Evolutionary conservation across 495 filamentous ascomycete genomes (phyloP).

Genomic region (Darksidea phi): DNA sequence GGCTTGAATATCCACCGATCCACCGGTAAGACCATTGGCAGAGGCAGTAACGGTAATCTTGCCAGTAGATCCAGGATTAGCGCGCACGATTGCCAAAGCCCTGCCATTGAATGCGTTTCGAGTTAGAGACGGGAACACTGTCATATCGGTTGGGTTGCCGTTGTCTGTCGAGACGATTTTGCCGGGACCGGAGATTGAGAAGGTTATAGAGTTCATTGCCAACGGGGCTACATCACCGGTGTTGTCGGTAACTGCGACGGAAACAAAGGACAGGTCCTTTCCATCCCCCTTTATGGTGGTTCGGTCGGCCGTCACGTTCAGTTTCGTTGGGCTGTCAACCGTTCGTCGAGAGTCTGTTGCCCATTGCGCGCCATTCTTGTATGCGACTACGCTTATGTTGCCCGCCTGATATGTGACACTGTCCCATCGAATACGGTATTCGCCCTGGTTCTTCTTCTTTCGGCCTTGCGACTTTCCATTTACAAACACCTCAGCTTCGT

Average conservation of each 20-base stretch:
- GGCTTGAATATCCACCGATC: not conserved
- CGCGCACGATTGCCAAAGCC: conserved; percentile 46
- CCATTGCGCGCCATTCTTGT: conserved; percentile 48
- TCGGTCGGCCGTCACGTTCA: conserved; percentile 45
- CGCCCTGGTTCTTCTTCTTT: conserved; percentile 38
- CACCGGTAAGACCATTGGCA: conserved; percentile 40
- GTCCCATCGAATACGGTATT: conserved; percentile 53
- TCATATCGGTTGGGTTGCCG: conserved; percentile 49
- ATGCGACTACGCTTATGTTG: conserved; percentile 47
- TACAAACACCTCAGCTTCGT: conserved; percentile 53
- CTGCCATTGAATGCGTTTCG: conserved; percentile 50
- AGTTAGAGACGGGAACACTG: conserved; percentile 45
- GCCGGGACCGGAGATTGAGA: conserved; percentile 44
- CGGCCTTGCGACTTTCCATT: conserved; percentile 49
- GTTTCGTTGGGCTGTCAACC: conserved; percentile 36
- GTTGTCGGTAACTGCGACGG: conserved; percentile 46
- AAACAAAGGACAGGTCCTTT: conserved; percentile 48
- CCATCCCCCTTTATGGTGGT: conserved; percentile 45
- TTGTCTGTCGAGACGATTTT: conserved; percentile 51
- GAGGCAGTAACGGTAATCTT: conserved; percentile 42
- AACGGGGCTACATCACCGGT: conserved; percentile 44
- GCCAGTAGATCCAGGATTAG: conserved; percentile 39
- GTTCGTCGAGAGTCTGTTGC: conserved; percentile 45
- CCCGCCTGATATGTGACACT: conserved; percentile 48
- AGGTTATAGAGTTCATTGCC: conserved; percentile 46